Evolutionary conservation across 495 filamentous ascomycete species (phyloP).

Genomic region (Tuber umbilicatum): DNA sequence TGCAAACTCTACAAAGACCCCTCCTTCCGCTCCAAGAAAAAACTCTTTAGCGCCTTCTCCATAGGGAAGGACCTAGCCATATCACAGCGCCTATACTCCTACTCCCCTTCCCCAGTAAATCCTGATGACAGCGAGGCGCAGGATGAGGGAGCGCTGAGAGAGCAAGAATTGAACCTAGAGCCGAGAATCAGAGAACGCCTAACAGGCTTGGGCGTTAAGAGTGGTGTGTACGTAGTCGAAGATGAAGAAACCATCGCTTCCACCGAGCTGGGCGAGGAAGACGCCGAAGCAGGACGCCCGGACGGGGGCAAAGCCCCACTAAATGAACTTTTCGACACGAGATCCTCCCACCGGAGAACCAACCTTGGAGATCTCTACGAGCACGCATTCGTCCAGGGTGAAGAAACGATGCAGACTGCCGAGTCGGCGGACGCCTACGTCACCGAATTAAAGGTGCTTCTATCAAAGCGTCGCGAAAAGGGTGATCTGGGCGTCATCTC

Average conservation of each 20-base stretch:
- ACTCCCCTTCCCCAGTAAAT: neutral
- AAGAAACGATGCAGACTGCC: neutral
- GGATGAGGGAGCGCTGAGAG: neutral
- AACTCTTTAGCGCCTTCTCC: neutral
- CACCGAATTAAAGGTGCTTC: neutral
- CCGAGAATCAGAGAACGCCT: neutral
- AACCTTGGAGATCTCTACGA: constrained; percentile 13
- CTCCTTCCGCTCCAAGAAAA: too few species aligned
- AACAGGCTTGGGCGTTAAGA: neutral
- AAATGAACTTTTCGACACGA: neutral
- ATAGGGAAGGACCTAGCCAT: constrained; percentile 20
- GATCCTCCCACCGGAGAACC: neutral
- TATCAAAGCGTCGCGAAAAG: constrained; percentile 5
- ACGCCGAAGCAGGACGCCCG: neutral
- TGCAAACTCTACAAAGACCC: too few species aligned
- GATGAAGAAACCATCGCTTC: constrained; percentile 2
- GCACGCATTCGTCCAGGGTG: constrained; percentile 10
- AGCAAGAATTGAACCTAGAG: neutral
- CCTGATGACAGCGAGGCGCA: neutral
- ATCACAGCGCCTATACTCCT: constrained; percentile 25
- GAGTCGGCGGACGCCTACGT: constrained; percentile 4
- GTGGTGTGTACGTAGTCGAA: constrained; percentile 6
- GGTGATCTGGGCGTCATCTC: constrained; percentile 28
- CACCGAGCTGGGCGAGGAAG: neutral
- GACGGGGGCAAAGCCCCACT: neutral